These are phyloP conservation scores for Pythium vanterpoolii DNA, from an alignment of 352 stramenopile genomes.

Conservation along the genomic window DNA sequence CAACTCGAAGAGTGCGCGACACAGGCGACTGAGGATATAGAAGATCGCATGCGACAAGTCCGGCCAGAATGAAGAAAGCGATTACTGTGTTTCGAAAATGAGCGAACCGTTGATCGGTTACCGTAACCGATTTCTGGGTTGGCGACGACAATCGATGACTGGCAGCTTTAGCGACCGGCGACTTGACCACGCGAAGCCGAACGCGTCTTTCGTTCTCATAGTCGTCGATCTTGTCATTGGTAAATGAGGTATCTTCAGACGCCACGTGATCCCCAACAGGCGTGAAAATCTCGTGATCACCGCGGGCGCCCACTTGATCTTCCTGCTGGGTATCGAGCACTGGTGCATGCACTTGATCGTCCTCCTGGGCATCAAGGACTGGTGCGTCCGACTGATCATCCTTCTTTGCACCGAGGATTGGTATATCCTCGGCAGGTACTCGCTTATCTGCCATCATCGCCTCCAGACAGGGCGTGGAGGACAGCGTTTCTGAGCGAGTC, in stretches of 20 bases:
- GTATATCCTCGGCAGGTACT: neutral
- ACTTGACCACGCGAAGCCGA: conserved; percentile 1
- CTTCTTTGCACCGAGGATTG: too few species aligned
- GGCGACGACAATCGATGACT: neutral
- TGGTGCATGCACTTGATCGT: neutral
- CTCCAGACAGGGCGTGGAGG: neutral
- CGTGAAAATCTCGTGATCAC: neutral
- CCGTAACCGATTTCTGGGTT: neutral
- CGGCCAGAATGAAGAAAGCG: neutral
- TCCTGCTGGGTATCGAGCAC: neutral
- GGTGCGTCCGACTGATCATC: neutral
- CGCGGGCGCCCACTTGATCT: neutral
- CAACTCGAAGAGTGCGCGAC: conserved; percentile 9
- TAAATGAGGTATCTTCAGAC: neutral
- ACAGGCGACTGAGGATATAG: conserved; percentile 9
- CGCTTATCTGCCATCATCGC: neutral
- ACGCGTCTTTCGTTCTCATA: neutral
- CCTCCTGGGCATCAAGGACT: neutral
- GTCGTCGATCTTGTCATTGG: neutral
- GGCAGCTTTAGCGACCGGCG: neutral
- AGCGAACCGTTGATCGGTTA: neutral
- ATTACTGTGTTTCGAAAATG: neutral
- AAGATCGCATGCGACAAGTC: neutral
- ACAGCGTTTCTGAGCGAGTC: neutral
- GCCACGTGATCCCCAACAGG: neutral